Evolutionary conservation across 768 basidiomycete genomes (phyloP).

Genomic region (Collybia sp.): DNA sequence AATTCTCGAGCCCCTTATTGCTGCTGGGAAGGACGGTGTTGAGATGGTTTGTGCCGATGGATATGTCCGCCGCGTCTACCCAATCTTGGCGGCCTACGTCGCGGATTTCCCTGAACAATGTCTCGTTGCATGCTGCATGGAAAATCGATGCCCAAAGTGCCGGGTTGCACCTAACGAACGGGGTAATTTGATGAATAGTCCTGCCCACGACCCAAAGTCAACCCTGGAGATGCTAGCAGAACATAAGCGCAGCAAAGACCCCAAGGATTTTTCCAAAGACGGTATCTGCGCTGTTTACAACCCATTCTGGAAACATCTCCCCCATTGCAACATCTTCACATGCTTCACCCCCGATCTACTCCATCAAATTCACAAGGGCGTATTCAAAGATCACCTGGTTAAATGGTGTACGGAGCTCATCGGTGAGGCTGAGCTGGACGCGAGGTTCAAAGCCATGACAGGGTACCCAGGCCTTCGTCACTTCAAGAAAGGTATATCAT

Average conservation of each 20-base stretch:
- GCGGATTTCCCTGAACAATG: too few species aligned
- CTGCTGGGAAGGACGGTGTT: conserved; percentile 26
- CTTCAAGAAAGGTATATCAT: too few species aligned
- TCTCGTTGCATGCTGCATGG: too few species aligned
- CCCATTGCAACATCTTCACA: conserved; percentile 34
- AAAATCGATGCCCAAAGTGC: conserved; percentile 23
- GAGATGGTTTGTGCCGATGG: conserved; percentile 28
- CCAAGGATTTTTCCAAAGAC: conserved; percentile 8
- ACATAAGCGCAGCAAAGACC: background rate
- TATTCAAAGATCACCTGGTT: conserved; percentile 39
- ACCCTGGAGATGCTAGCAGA: background rate
- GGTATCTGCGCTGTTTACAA: conserved; percentile 7
- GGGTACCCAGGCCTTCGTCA: too few species aligned
- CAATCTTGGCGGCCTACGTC: too few species aligned
- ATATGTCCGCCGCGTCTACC: too few species aligned
- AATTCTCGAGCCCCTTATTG: conserved; percentile 22
- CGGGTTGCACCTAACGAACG: conserved; percentile 10
- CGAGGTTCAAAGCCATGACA: conserved; percentile 23
- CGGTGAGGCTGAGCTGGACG: conserved; percentile 24
- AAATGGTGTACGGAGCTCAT: too few species aligned
- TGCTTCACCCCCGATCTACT: too few species aligned
- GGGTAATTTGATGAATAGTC: conserved; percentile 5
- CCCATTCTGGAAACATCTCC: conserved; percentile 38
- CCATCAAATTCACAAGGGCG: conserved; percentile 43
- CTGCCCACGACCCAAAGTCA: background rate